These are phyloP conservation scores for Sporodiniella umbellata DNA, from an alignment of 371 early-diverging fungal species.

Conservation along the genomic window DNA sequence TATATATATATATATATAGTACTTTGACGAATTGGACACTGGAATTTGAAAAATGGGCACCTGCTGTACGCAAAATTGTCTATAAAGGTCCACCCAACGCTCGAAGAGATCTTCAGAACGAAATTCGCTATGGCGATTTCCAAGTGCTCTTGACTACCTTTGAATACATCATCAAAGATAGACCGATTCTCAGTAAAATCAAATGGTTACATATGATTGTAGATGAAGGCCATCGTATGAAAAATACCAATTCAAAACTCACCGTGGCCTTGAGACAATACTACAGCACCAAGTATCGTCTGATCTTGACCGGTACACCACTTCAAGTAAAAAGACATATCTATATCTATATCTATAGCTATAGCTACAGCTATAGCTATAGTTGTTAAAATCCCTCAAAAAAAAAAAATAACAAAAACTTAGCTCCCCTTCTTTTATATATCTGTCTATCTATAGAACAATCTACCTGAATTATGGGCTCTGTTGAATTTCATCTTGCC, in stretches of 20 bases:
- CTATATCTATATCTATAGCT: too few relatives aligned
- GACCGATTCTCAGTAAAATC: conserved; percentile 75
- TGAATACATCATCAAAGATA: conserved; percentile 95
- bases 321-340: conserved; percentile 76
- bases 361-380: too few relatives aligned
- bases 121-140: conserved; percentile 75
- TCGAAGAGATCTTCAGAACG: conserved; percentile 68
- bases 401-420: too few relatives aligned
- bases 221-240: conserved; percentile 99
- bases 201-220: conserved; percentile 96
- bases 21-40: conserved; percentile 96
- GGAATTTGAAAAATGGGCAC: conserved; percentile 99
- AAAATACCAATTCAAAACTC: conserved; percentile 90
- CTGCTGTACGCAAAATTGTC: conserved; percentile 81
- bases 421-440: too few relatives aligned
- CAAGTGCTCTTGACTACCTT: conserved; percentile 97
- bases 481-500: conserved; percentile 98
- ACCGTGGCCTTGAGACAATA: conserved; percentile 78
- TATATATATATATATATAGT: conserved; percentile 13
- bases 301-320: conserved; percentile 99
- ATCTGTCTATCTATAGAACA: too few relatives aligned
- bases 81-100: conserved; percentile 85
- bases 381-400: too few relatives aligned
- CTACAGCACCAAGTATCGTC: conserved; percentile 88
- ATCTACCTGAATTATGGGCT: conserved; percentile 98